phyloP scores from a whole-genome alignment of 345 rosid species.

The Rhodomyrtus tomentosa region DNA sequence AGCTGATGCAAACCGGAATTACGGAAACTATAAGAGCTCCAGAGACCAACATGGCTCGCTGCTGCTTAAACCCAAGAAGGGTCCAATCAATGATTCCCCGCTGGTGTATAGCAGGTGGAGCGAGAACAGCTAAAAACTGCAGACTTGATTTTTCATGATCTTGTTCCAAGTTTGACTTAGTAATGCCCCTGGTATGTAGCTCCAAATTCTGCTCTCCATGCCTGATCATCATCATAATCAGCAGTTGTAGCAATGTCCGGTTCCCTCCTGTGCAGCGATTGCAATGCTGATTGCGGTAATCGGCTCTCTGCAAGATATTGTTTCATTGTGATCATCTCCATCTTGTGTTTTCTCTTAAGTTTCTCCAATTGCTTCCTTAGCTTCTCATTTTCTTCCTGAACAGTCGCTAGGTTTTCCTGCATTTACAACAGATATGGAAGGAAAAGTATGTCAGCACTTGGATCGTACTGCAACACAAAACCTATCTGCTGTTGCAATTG shows the following conservation, averaged over 20 bases:
- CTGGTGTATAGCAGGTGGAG: neutral
- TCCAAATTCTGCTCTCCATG: conserved; percentile 96
- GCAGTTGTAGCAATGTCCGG: conserved; percentile 5
- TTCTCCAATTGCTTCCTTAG: conserved; percentile 85
- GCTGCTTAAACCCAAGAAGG: conserved; percentile 10
- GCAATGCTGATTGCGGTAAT: conserved; percentile 75
- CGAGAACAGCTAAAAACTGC: neutral
- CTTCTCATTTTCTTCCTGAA: conserved; percentile 69
- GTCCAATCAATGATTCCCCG: neutral
- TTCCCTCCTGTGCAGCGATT: conserved; percentile 39
- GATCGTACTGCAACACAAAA: neutral
- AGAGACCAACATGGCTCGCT: neutral
- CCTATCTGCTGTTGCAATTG: neutral
- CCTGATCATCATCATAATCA: conserved; percentile 56
- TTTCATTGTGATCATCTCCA: conserved; percentile 83
- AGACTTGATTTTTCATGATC: neutral
- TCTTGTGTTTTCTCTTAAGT: conserved; percentile 77
- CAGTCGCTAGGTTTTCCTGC: conserved; percentile 48
- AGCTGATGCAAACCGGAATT: neutral
- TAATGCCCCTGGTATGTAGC: conserved; percentile 70
- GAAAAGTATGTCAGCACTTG: neutral
- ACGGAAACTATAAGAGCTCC: neutral
- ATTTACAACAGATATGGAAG: neutral
- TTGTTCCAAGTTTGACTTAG: conserved; percentile 1
- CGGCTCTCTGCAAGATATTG: conserved; percentile 74